Conservation (phyloP, 345 rosid genomes). For the Linum lewisii region DNA sequence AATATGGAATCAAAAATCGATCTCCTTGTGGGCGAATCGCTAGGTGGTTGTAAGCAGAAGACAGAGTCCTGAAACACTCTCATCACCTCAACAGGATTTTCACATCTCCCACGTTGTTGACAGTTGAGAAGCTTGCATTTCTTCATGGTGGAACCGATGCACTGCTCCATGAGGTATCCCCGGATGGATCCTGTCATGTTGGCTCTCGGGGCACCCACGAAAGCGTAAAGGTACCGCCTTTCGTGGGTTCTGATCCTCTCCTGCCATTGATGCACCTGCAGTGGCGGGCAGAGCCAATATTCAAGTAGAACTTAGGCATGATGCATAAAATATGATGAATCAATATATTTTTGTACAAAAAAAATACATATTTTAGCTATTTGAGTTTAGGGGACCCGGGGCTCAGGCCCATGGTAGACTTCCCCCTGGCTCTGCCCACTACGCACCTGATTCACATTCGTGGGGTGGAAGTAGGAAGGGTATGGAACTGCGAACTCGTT, state of each 20-base stretch:
- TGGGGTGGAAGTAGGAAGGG: slow-evolving; percentile 18
- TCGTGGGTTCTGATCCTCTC: background rate
- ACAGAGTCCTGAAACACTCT: slow-evolving; percentile 10
- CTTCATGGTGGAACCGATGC: slow-evolving; percentile 1
- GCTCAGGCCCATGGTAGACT: too few relatives aligned
- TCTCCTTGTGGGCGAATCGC: slow-evolving; percentile 14
- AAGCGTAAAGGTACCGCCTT: slow-evolving; percentile 8
- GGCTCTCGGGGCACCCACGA: slow-evolving; percentile 10
- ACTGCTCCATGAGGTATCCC: slow-evolving; percentile 10
- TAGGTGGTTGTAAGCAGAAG: slow-evolving; percentile 19
- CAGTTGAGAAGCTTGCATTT: slow-evolving; percentile 13
- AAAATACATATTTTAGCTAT: too few relatives aligned
- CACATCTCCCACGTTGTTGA: slow-evolving; percentile 3
- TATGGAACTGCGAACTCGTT: slow-evolving; percentile 20
- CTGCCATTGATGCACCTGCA: slow-evolving; percentile 18
- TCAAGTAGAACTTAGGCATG: too few relatives aligned
- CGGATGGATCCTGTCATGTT: slow-evolving; percentile 7
- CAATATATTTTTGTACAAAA: too few relatives aligned
- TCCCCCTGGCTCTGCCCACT: too few relatives aligned
- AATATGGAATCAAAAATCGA: slow-evolving; percentile 16
- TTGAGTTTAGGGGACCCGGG: too few relatives aligned
- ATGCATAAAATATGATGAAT: too few relatives aligned
- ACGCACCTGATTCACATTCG: background rate
- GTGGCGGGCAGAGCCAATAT: too few relatives aligned
- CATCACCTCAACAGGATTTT: slow-evolving; percentile 12